Evolutionary conservation across 257 asterid genomes (phyloP), one percentile per base, ranked within the genome.

Genomic region (Salvia miltiorrhiza): DNA sequence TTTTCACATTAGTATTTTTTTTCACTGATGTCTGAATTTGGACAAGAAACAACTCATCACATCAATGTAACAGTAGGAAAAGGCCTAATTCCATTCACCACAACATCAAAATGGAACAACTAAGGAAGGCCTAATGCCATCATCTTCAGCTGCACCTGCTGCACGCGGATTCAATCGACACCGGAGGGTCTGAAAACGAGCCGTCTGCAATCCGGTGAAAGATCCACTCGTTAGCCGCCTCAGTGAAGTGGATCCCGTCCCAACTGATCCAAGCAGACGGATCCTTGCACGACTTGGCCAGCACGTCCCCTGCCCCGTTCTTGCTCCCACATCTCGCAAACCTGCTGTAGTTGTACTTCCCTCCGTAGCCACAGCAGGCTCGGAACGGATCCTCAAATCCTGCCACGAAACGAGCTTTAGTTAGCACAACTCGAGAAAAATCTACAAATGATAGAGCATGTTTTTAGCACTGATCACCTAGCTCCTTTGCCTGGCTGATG

Each of bases 201-300:
- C 96, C 97, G 30, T 81, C 49, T 7, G 63, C 80, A 43, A 88
- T 85, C 55, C 72, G 86, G 64, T 87, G 76, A 71, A 87, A 88
- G 76, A 84, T 75, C 96, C 96, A 88, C 62, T 65, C 80, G 70
- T 82, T 90, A 5, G 96, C 96, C 24, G 92, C 88, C 73, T 90
- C 90, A 0, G 96, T 86, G 74, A 80, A 90, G 76, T 90, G 97
- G 45, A 78, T 52, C 21, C 97, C 97, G 45, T 90, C 97, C 97
- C 96, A 90, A 39, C 65, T 83, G 26, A 88, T 50, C 48, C 75
- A 73, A 69, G 44, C 71, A 0, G 88, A 77, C 23, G 96, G 97
- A 78, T 80, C 74, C 70, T 32, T 64, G 75, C 96, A 90, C 33
- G 97, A 82, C 49, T 77, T 78, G 0, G 87, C 91, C 1, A 78